Base-by-base conservation (phyloP, 331 rosid species). In the Quercus lobata region DNA sequence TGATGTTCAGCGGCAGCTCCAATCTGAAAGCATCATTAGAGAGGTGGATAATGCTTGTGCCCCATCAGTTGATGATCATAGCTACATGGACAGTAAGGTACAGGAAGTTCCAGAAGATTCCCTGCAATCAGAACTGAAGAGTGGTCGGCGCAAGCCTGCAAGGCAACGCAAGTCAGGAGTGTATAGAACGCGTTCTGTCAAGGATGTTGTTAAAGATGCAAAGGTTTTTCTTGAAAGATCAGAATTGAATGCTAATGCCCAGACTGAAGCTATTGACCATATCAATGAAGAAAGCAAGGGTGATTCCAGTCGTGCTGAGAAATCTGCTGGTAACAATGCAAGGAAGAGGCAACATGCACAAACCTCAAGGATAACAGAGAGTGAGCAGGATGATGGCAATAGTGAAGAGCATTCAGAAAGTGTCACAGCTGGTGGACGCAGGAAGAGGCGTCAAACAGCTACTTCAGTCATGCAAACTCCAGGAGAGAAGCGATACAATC, bases 191-290 rank as follows among this genome's bases (percentile, higher is more conserved):
- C 91, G 77, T 74, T 85, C 97, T 10, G 91, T 89, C 84, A 90
- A 90, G 87, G 92, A 89, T 22, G 95, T 80, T 25, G 94, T 91
- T 87, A 84, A 90, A 89, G 96, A 90, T 81, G 96, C 97, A 41
- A 89, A 88, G 75, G 86, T 79, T 55, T 89, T 85, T 85, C 84
- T 93, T 16, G 92, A 73, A 75, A 89, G 87, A 80, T 76, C 81
- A 24, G 84, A 78, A 73, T 55, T 76, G 6, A 77, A 78, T 86
- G 86, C 71, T 57, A 76, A 77, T 71, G n/a, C 74, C 84, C 88
- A 57, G 57, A 83, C 89, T 60, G 76, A 76, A 52, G 84, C 83
- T 80, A 60, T 68, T 53, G 82, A 88, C 71, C 62, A 66, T 49
- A 37, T 76, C 60, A 80, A 82, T 68, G 89, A 83, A 75, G 87